phyloP scores from a whole-genome alignment of 768 basidiomycete genomes.

The Tulasnella sp. region DNA sequence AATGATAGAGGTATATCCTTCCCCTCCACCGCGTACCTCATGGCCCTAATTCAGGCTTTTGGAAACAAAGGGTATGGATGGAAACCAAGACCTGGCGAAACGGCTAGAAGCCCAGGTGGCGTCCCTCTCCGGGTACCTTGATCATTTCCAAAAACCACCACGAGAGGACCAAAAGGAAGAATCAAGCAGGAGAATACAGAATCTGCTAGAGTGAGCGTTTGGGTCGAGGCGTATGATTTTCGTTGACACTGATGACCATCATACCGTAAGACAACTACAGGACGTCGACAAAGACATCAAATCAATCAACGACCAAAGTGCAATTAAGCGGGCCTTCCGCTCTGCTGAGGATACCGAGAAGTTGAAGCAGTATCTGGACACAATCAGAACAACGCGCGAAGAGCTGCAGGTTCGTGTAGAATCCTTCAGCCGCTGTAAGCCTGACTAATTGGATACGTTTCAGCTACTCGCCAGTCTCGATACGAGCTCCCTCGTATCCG shows the following conservation, averaged over 20 bases:
- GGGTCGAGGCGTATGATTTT: no score
- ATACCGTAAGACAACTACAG: not conserved
- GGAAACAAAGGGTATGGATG: not conserved
- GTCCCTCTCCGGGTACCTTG: not conserved
- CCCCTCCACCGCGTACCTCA: no score
- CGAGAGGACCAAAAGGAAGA: not conserved
- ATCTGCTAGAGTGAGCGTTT: not conserved
- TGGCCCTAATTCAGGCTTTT: no score
- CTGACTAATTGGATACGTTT: not conserved
- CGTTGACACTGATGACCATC: no score
- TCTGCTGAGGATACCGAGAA: not conserved
- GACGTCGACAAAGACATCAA: not conserved
- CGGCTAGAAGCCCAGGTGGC: not conserved
- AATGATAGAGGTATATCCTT: no score
- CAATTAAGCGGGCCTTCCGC: not conserved
- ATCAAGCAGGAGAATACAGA: not conserved
- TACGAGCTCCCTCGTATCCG: not conserved
- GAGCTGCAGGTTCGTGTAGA: not conserved
- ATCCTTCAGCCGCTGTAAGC: not conserved
- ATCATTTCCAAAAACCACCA: not conserved
- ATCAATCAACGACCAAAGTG: not conserved
- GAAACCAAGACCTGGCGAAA: not conserved
- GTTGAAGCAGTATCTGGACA: not conserved
- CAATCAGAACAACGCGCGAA: not conserved
- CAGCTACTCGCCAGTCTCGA: not conserved